Base-by-base conservation (phyloP, 1,139 yeast genomes). In the Geotrichum europaeum region DNA sequence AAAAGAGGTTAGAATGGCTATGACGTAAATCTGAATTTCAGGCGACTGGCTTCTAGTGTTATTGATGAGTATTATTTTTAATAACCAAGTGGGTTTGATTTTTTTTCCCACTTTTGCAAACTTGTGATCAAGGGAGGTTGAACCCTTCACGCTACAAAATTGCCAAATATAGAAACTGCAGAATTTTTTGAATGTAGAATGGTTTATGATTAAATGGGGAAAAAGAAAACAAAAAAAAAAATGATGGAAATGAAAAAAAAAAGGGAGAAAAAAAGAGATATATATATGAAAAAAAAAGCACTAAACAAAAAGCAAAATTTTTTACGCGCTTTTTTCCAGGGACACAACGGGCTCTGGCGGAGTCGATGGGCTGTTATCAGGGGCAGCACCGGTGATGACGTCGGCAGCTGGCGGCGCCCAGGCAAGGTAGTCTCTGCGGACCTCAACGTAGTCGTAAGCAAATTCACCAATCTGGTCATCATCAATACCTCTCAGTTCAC, bases 381-480 rank as follows among this genome's bases (percentile, higher is more conserved):
- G 56, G 13, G 55, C 15, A 1, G 59, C 47, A 2, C 56, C 58
- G n/a, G 62, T 49, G 32, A 53, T 43, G 45, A 51, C 32, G 18
- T 28, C 20, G 22, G 53, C 40, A 51, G 59, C 51, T 30, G 63
- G 59, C 6, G 77, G 76, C 24, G 71, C 63, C 85, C 86, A 89
- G 67, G 90, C 89, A 70, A 88, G 81, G 76, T 88, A 92, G 75
- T 92, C 96, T 73, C 98, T 84, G 75, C 98, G 84, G 24, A 92
- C 96, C 78, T 94, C 99, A 62, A 94, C 97, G 72, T 91, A 94
- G 76, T 94, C 98, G 73, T 92, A 94, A 25, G 99, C 99, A 76
- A 94, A 94, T 75, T 94, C 98, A 59, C 99, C 99, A 67, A 94
- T 89, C 77, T 94, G 97, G 75, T 90, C 96, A 74, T 94, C 98